A percentile compares a stretch with the other conserved stretches of the same genome.
phyloP scores from a whole-genome alignment of 2,329 filamentous ascomycete genomes.

The Eurotiales sp. region DNA sequence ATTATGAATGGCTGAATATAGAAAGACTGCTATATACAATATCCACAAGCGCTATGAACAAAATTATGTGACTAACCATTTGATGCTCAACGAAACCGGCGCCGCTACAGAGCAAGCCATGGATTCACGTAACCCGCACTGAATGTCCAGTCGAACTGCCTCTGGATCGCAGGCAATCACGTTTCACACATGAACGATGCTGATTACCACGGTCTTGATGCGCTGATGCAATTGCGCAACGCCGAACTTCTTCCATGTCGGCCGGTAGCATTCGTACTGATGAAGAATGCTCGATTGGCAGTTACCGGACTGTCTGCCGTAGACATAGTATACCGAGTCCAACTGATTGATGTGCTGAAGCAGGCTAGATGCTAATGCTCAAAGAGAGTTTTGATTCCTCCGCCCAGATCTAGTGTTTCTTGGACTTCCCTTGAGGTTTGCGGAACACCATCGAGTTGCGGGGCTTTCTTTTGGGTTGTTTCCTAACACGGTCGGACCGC shows the following conservation, averaged over 20 bases:
- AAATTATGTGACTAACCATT: no score
- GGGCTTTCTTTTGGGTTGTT: constrained; percentile 33
- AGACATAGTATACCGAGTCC: no score
- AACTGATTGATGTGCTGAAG: background rate
- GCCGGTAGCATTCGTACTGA: background rate
- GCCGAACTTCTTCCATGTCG: background rate
- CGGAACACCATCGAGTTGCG: constrained; percentile 40
- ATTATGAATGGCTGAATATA: no score
- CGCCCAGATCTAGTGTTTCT: constrained; percentile 27
- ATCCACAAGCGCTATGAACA: no score
- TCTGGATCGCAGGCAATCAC: background rate
- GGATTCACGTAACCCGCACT: background rate
- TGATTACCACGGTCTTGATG: background rate
- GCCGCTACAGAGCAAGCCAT: no score
- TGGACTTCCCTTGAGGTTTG: constrained; percentile 22
- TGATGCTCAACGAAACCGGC: no score
- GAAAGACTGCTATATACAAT: no score
- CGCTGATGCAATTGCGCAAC: no score
- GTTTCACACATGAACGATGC: background rate
- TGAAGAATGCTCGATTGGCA: no score
- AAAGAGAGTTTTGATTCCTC: background rate
- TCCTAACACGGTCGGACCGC: constrained; percentile 34
- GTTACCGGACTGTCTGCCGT: no score
- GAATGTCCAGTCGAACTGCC: background rate
- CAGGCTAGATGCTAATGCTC: background rate